phyloP scores from a whole-genome alignment of 768 basidiomycete genomes.

The Mycena amicta region DNA sequence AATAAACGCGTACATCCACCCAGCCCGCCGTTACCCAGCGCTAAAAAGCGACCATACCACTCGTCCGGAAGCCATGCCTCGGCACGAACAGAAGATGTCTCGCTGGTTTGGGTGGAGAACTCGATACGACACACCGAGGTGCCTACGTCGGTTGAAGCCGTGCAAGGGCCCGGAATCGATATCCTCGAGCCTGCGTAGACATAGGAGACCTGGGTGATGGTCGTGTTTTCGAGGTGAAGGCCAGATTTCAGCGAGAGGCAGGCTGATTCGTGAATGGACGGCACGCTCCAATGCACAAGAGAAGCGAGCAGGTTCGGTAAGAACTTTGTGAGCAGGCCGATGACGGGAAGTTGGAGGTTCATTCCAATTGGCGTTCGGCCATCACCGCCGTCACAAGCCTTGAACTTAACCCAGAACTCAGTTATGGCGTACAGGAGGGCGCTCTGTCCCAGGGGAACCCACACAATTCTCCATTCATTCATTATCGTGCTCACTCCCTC shows the following conservation, averaged over 20 bases:
- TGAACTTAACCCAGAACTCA: too few relatives aligned
- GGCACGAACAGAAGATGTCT: constrained; percentile 8
- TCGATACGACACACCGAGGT: constrained; percentile 9
- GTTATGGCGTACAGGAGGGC: too few relatives aligned
- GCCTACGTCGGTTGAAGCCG: neutral
- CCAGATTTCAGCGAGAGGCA: constrained; percentile 11
- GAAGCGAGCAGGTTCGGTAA: neutral
- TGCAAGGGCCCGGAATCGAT: constrained; percentile 1
- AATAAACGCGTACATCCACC: constrained; percentile 15
- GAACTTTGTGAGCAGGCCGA: neutral
- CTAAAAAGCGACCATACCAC: constrained; percentile 21
- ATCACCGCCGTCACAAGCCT: too few relatives aligned
- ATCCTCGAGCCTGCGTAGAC: constrained; percentile 8
- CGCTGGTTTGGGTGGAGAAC: constrained; percentile 8
- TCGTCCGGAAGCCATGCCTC: constrained; percentile 21
- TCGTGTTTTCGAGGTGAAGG: constrained; percentile 14
- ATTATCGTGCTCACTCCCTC: too few relatives aligned
- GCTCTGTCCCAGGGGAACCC: too few relatives aligned
- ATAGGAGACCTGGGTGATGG: constrained; percentile 10
- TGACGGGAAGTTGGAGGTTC: neutral
- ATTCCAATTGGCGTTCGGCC: too few relatives aligned
- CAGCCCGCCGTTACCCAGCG: constrained; percentile 18
- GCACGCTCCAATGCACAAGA: neutral
- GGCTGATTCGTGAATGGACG: neutral
- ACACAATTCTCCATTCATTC: too few relatives aligned